Conservation (phyloP, 306 rosid species). For the Casuarina equisetifolia region DNA sequence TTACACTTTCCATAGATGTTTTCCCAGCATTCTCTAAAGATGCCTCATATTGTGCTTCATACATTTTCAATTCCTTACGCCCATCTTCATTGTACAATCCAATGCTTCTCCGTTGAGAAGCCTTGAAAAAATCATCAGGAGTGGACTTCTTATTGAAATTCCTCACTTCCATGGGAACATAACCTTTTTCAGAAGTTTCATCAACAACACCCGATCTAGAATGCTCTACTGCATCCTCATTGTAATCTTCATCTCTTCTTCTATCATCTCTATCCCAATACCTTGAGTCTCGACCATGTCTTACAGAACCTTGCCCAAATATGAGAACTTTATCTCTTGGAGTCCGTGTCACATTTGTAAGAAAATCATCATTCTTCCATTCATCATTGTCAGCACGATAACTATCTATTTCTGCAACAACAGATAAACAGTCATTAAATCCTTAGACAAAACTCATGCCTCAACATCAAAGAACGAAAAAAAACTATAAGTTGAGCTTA, state of each 20-base stretch:
- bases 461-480: slow-evolving; percentile 1
- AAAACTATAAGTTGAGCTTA: background rate
- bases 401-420: slow-evolving; percentile 52
- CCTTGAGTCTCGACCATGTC: slow-evolving; percentile 86
- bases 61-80: slow-evolving; percentile 82
- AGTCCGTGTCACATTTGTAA: slow-evolving; percentile 76
- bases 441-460: slow-evolving; percentile 3
- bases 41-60: slow-evolving; percentile 91
- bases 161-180: slow-evolving; percentile 35
- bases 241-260: slow-evolving; percentile 89
- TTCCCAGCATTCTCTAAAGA: slow-evolving; percentile 53
- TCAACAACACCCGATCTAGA: slow-evolving; percentile 29
- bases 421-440: slow-evolving; percentile 25
- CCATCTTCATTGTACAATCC: slow-evolving; percentile 97
- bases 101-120: slow-evolving; percentile 45
- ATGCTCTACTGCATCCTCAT: slow-evolving; percentile 59
- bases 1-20: slow-evolving; percentile 29
- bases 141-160: slow-evolving; percentile 34
- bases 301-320: slow-evolving; percentile 74
- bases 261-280: slow-evolving; percentile 98
- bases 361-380: slow-evolving; percentile 71
- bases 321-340: slow-evolving; percentile 58
- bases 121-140: slow-evolving; percentile 33
- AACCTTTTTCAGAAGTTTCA: slow-evolving; percentile 29
- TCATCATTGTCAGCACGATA: slow-evolving; percentile 52